phyloP scores from a whole-genome alignment of 768 basidiomycete genomes.

The Tubosaeta sp. region DNA sequence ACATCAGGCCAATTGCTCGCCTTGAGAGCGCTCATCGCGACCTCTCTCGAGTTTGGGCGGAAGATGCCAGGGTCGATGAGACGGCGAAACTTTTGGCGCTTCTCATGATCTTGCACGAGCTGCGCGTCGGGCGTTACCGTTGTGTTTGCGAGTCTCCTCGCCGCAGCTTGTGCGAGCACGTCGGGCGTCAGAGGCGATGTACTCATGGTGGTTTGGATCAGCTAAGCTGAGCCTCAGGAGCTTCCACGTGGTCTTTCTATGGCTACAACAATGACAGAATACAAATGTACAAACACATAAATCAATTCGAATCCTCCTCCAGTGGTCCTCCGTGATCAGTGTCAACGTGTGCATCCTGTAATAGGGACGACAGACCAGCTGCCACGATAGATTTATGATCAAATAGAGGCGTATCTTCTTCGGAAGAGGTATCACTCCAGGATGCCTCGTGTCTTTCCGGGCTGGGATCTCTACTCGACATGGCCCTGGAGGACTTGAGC shows the following conservation, averaged over 20 bases:
- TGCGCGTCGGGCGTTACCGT: slow-evolving; percentile 4
- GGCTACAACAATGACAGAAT: not conserved
- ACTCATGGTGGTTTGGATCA: slow-evolving; percentile 10
- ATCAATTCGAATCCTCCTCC: slow-evolving; percentile 24
- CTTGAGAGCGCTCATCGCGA: slow-evolving; percentile 60
- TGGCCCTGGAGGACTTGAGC: slow-evolving; percentile 19
- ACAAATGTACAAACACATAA: not conserved
- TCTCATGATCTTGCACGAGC: slow-evolving; percentile 51
- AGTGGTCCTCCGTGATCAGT: slow-evolving; percentile 17
- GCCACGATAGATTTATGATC: slow-evolving; percentile 9
- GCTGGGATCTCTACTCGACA: slow-evolving; percentile 23
- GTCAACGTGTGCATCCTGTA: slow-evolving; percentile 9
- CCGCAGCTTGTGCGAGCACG: slow-evolving; percentile 27
- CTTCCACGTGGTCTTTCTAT: not conserved
- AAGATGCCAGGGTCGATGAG: slow-evolving; percentile 76
- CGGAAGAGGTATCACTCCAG: slow-evolving; percentile 62
- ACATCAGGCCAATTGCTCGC: slow-evolving; percentile 31
- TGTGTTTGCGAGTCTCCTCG: slow-evolving; percentile 17
- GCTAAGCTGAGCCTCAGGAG: slow-evolving; percentile 12
- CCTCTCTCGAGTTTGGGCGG: slow-evolving; percentile 61
- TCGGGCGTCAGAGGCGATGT: slow-evolving; percentile 15
- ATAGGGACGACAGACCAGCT: slow-evolving; percentile 7
- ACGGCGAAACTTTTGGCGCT: slow-evolving; percentile 67
- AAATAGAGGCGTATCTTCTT: slow-evolving; percentile 30
- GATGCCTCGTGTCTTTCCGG: slow-evolving; percentile 32